phyloP scores from a whole-genome alignment of 1,284 basidiomycete species.

The Hymenochaete sp. region DNA sequence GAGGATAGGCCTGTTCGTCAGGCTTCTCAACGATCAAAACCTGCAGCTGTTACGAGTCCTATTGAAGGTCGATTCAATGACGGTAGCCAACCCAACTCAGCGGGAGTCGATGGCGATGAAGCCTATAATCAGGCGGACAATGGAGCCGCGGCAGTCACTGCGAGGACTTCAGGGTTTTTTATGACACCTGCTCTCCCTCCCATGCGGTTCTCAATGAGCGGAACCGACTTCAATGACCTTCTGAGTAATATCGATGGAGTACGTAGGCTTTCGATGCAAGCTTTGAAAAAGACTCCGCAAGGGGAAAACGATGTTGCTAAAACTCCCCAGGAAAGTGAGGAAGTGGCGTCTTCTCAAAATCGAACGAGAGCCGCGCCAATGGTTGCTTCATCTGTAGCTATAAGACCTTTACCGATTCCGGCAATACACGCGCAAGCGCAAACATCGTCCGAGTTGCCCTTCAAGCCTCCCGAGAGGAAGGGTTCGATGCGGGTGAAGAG shows the following conservation, averaged over 20 bases:
- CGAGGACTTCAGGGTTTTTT: constrained; percentile 61
- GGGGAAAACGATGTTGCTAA: constrained; percentile 19
- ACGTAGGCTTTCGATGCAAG: constrained; percentile 34
- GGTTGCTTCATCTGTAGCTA: constrained; percentile 18
- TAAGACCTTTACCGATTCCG: constrained; percentile 15
- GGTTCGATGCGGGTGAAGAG: constrained; percentile 4
- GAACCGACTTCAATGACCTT: constrained; percentile 68
- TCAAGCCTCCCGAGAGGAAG: constrained; percentile 2
- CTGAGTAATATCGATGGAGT: constrained; percentile 46
- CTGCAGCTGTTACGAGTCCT: background rate
- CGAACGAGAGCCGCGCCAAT: constrained; percentile 24
- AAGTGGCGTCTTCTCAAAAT: constrained; percentile 27
- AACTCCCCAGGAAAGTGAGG: constrained; percentile 28
- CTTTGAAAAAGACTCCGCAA: constrained; percentile 10
- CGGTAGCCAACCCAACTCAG: constrained; percentile 14
- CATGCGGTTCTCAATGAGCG: constrained; percentile 75
- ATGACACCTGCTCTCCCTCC: constrained; percentile 75
- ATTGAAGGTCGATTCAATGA: constrained; percentile 19
- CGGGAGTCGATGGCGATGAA: constrained; percentile 20
- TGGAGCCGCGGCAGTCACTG: constrained; percentile 41
- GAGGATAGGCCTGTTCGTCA: no score
- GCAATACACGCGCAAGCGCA: background rate
- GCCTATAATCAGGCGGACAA: constrained; percentile 28
- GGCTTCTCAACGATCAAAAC: no score
- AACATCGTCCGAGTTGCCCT: background rate